Base-by-base conservation (phyloP, 140 eudicot species). In the Senecio squalidus region DNA sequence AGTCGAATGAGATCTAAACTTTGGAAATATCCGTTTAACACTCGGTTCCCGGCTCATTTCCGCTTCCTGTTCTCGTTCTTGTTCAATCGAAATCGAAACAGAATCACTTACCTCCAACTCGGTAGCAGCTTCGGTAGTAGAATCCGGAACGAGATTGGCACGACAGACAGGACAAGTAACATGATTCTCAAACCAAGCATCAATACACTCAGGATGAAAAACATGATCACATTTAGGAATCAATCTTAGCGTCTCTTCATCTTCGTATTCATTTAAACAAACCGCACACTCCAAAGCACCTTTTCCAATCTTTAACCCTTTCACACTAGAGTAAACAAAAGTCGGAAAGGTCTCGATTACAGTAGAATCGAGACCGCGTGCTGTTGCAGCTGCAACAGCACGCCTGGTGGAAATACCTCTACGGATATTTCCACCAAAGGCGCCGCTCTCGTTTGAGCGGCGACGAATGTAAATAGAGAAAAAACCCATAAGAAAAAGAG, bases 141-240 rank as follows among this genome's bases (percentile, higher is more conserved):
- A 63, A 16, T 39, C 55, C 0, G 82, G 82, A 7, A 61, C 71
- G 22, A 91, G 75, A 60, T 78, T 64, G 3, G 94, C 82, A 0
- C 97, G 82, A 39, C 97, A 90, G 24, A 83, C 89, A 1, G 97
- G 97, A 49, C 97, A 90, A 1, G 97, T 90, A 16, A 80, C 86
- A 67, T 90, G 95, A 5, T 76, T 64, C 28, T 66, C 78, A 3
- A 90, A 82, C 97, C 97, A 90, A 6, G 81, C 78, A 14, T 85
- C 95, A 28, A 90, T 79, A 48, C 97, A 90, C 21, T 80, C 82
- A 2, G 87, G 84, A 47, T 90, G 97, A 54, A 90, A 90, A 44
- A 86, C 95, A 46, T 90, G 97, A 28, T 79, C 86, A 50, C 97
- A 90, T 41, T 78, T 73, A 0, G 97, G 97, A 6, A 90, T 62